phyloP scores from a whole-genome alignment of 352 stramenopile genomes.

The Globisporangium solare region DNA sequence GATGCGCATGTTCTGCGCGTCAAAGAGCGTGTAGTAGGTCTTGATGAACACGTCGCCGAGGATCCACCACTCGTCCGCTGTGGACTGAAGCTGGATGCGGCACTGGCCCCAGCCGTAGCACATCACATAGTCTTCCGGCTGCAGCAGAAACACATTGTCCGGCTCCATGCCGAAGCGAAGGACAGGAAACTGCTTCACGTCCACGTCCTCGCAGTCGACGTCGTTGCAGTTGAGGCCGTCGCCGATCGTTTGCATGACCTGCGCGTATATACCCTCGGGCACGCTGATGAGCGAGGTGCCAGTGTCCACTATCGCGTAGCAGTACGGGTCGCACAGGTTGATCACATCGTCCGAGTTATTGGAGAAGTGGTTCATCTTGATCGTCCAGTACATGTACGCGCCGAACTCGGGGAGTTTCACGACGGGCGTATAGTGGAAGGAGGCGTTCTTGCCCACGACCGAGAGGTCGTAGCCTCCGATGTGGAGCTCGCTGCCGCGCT shows the following conservation, averaged over 20 bases:
- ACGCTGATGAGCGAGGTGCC: constrained; percentile 85
- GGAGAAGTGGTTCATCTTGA: constrained; percentile 72
- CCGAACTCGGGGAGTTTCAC: constrained; percentile 78
- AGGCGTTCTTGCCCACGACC: constrained; percentile 73
- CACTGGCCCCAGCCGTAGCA: constrained; percentile 74
- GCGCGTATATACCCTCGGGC: constrained; percentile 59
- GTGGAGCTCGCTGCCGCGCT: constrained; percentile 65
- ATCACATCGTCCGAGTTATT: background rate
- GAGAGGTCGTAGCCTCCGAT: constrained; percentile 83
- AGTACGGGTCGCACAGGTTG: constrained; percentile 77
- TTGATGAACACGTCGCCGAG: constrained; percentile 89
- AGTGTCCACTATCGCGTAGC: constrained; percentile 87
- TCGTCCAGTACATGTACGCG: constrained; percentile 82
- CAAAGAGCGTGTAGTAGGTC: constrained; percentile 91
- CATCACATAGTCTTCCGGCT: constrained; percentile 74
- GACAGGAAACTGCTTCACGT: constrained; percentile 52
- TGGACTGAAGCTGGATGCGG: constrained; percentile 75
- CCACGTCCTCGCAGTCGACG: constrained; percentile 53
- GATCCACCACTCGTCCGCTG: constrained; percentile 83
- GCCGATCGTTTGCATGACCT: constrained; percentile 60
- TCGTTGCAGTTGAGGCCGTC: constrained; percentile 58
- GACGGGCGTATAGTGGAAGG: constrained; percentile 86
- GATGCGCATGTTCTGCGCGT: constrained; percentile 83
- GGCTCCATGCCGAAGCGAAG: constrained; percentile 79
- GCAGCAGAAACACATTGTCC: constrained; percentile 81